Conservation (phyloP, 2,329 filamentous ascomycete species). For the Xylaria hypoxylon region DNA sequence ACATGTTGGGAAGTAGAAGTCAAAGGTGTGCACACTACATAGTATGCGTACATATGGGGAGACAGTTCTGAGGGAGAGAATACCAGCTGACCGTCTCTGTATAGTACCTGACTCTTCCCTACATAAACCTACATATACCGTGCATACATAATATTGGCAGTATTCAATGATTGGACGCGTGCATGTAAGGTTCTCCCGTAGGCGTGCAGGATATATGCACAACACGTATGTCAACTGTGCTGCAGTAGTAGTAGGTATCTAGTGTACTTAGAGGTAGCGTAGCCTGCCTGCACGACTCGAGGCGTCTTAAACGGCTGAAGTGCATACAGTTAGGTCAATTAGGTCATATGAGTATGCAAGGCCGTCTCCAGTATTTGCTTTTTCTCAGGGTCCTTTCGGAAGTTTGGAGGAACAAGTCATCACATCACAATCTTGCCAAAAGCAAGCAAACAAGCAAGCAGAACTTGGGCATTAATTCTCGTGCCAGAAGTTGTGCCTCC, state of each 20-base stretch:
- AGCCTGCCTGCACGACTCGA: slow-evolving; percentile 15
- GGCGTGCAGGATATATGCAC: slow-evolving; percentile 17
- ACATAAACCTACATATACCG: background rate
- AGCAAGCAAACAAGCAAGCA: slow-evolving; percentile 10
- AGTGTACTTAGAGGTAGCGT: slow-evolving; percentile 9
- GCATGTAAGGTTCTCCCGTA: slow-evolving; percentile 7
- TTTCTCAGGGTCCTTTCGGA: slow-evolving; percentile 16
- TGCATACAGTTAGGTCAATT: background rate
- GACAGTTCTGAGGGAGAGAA: background rate
- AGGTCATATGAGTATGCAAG: background rate
- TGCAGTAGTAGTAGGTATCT: background rate
- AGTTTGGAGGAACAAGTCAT: slow-evolving; percentile 3
- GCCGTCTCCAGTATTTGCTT: slow-evolving; percentile 8
- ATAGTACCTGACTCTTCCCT: background rate
- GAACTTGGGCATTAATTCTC: slow-evolving; percentile 20
- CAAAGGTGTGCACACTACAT: background rate
- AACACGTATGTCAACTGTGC: slow-evolving; percentile 17
- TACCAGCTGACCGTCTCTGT: background rate
- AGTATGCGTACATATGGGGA: background rate
- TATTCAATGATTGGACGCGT: background rate
- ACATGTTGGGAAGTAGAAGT: background rate
- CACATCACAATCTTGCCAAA: slow-evolving; percentile 22
- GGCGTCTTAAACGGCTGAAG: slow-evolving; percentile 18
- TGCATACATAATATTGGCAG: too few species aligned
- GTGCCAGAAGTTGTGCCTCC: background rate